Base-by-base conservation (phyloP, 2,329 filamentous ascomycete genomes). In the Pestalotiopsis fici region DNA sequence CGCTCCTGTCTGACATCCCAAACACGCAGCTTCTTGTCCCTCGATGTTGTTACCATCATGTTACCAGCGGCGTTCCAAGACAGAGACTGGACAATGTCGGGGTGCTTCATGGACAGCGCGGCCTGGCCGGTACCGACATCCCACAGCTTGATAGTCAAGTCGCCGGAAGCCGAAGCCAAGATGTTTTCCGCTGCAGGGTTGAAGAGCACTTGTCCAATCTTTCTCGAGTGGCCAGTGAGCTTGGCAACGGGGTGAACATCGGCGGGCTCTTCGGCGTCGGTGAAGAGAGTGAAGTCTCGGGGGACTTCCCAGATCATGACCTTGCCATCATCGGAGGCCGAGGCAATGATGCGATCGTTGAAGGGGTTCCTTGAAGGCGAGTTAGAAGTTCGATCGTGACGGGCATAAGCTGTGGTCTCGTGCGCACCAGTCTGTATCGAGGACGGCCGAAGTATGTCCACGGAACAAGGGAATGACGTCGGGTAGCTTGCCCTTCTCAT, bases 251-350 rank as follows among this genome's bases (percentile, higher is more conserved):
- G 96, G 60, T 89, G 83, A 71, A 99, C 90, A 79, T 98, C 92
- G 76, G 89, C 81, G 59, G 94, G 89, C 76, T 97, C 93, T 71
- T 98, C 95, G 61, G 90, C 89, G 76, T 98, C 95, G 54, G 90
- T 92, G 78, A 94, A 88, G 68, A 98, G 86, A 3, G 92, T 91
- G 79, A 98, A 98, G 80, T 88, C 88, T 73, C 97, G 86, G 11
- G 96, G 96, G 54, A 99, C 95, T 83, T 95, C 88, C 95, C 96
- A 99, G 76, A 99, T 87, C 78, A 97, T 97, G 74, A 98, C 91
- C 87, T 97, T 98, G 79, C 92, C 95, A 82, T 99, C 96, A 78
- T 99, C 96, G 64, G 95, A 97, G 68, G 92, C 95, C 61, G 96
- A 99, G 21, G 95, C 94, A 77, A 99, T 90, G 74, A 99, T 83